Evolutionary conservation across 23 red algal species (phyloP).

Genomic region (Cyanidiococcus yangmingshanensis): DNA sequence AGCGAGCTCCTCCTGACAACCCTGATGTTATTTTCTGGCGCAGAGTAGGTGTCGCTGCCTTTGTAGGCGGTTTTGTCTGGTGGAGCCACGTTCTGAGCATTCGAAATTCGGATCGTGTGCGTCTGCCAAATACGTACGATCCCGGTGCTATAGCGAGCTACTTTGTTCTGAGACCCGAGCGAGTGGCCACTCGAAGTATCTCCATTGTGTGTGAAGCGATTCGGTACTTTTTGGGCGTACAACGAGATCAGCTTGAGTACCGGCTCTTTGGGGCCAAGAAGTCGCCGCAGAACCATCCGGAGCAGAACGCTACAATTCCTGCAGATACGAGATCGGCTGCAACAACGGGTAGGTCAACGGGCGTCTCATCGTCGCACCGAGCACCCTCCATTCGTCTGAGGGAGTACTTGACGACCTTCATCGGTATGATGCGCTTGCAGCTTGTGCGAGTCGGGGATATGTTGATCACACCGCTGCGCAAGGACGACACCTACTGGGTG

Average conservation of each 20-base stretch:
- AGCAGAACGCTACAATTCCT: not conserved
- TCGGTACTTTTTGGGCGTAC: not conserved
- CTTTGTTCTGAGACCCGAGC: not conserved
- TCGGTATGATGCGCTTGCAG: not conserved
- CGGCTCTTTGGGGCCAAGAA: not conserved
- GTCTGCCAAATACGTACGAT: constrained; percentile 1
- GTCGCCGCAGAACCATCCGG: not conserved
- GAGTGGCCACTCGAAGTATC: not conserved
- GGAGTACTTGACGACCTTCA: not conserved
- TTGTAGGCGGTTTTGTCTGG: not conserved
- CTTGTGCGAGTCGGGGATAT: not conserved
- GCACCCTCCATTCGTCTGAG: not conserved
- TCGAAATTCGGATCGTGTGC: not conserved
- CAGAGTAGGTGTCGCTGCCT: not conserved
- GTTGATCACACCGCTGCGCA: not conserved
- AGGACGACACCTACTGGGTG: constrained; percentile 22
- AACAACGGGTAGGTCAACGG: too few species aligned
- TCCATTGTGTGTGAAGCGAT: constrained; percentile 1
- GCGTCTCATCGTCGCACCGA: too few species aligned
- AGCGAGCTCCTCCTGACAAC: not conserved
- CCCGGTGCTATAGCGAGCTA: not conserved
- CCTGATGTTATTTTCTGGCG: not conserved
- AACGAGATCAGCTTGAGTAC: constrained; percentile 12
- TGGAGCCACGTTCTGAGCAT: constrained; percentile 3
- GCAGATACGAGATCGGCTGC: not conserved